phyloP scores from a whole-genome alignment of 163 green algal genomes.

The Scenedesmus sp. region DNA sequence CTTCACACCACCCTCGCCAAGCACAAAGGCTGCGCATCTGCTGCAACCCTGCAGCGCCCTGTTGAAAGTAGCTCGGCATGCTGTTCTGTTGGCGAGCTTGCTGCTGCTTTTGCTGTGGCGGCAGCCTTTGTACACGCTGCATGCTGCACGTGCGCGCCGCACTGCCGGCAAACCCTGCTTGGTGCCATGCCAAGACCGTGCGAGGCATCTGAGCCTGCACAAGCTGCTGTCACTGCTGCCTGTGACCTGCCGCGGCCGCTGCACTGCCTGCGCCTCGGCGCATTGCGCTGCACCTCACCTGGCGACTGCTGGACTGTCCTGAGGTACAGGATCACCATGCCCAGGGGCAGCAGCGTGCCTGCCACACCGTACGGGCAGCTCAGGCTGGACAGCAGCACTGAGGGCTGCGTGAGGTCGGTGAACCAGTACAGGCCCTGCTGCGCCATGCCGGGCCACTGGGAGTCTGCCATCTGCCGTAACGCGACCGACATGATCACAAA shows the following conservation, averaged over 20 bases:
- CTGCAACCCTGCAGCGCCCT: not conserved
- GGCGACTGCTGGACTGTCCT: slow-evolving; percentile 11
- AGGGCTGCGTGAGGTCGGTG: slow-evolving; percentile 75
- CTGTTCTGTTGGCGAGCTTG: not conserved
- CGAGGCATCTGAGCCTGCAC: not conserved
- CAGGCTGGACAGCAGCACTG: slow-evolving; percentile 5
- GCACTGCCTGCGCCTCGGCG: not conserved
- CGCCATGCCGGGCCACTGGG: slow-evolving; percentile 76
- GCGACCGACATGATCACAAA: slow-evolving; percentile 50
- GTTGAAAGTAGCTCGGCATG: not conserved
- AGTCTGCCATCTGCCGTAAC: slow-evolving; percentile 49
- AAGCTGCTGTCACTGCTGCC: not conserved
- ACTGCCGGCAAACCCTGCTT: not conserved
- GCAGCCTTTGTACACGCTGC: not conserved
- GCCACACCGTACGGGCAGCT: slow-evolving; percentile 20
- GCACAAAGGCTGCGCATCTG: too few relatives aligned
- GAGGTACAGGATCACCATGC: slow-evolving; percentile 20
- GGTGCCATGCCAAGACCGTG: not conserved
- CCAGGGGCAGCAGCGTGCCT: slow-evolving; percentile 35
- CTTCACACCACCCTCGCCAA: too few relatives aligned
- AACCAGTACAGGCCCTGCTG: slow-evolving; percentile 80
- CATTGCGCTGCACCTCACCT: not conserved
- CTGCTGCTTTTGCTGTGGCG: slow-evolving; percentile 4
- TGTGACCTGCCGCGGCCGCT: not conserved
- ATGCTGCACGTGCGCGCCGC: not conserved